These are phyloP conservation scores for Akanthomyces lecanii DNA, from an alignment of 2,329 filamentous ascomycete genomes.

Conservation along the genomic window DNA sequence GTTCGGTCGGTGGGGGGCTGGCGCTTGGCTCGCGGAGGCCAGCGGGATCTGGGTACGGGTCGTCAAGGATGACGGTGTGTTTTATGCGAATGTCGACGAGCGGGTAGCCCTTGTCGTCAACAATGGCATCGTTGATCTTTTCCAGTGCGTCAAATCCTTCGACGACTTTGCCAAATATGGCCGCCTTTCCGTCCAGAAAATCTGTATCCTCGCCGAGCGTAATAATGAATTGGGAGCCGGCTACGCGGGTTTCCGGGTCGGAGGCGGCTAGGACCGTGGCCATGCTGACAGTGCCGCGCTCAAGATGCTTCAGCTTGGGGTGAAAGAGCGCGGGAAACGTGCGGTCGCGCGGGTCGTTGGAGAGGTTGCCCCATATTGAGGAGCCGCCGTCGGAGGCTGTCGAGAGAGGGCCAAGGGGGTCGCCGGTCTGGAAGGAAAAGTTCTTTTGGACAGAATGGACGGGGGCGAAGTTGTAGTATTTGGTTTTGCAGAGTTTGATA, in stretches of 20 bases:
- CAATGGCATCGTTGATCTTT: slow-evolving; percentile 86
- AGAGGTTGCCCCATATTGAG: slow-evolving; percentile 84
- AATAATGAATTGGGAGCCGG: slow-evolving; percentile 89
- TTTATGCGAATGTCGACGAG: slow-evolving; percentile 93
- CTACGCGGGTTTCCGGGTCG: slow-evolving; percentile 77
- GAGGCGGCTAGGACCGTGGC: slow-evolving; percentile 75
- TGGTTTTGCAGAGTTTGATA: slow-evolving; percentile 96
- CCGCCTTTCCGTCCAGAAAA: slow-evolving; percentile 87
- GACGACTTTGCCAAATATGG: slow-evolving; percentile 90
- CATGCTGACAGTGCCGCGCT: slow-evolving; percentile 94
- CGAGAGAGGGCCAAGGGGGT: slow-evolving; percentile 83
- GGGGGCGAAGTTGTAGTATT: slow-evolving; percentile 98
- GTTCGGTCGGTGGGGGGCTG: slow-evolving; percentile 76
- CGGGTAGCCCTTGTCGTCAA: slow-evolving; percentile 80
- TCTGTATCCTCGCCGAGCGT: slow-evolving; percentile 87
- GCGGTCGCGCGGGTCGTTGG: slow-evolving; percentile 61
- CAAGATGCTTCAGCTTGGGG: slow-evolving; percentile 80
- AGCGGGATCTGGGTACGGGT: slow-evolving; percentile 80
- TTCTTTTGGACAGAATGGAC: slow-evolving; percentile 88
- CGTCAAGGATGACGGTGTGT: slow-evolving; percentile 87
- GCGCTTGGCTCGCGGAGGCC: slow-evolving; percentile 71
- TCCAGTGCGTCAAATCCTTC: slow-evolving; percentile 93
- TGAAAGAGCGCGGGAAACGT: slow-evolving; percentile 82
- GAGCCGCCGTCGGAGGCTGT: slow-evolving; percentile 85
- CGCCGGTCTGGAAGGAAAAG: slow-evolving; percentile 95